Base-by-base conservation (phyloP, 305 asterid genomes). In the Salvia sclarea region DNA sequence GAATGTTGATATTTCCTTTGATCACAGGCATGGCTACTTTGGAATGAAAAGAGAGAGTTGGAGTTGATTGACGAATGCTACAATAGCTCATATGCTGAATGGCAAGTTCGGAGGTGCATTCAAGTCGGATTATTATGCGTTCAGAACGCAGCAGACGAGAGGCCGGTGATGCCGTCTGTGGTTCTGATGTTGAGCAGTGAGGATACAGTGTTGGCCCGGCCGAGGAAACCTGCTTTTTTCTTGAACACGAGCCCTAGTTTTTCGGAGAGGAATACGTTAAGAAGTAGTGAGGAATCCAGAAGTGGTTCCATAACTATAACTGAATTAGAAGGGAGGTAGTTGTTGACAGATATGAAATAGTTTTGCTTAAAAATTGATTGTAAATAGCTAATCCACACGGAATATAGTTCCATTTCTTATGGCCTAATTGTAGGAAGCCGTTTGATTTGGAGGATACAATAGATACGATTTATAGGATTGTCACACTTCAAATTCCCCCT, bases 11-110 rank as follows among this genome's bases (percentile, higher is more conserved):
- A n/a, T n/a, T n/a, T n/a, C n/a, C n/a, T n/a, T 3, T 6, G 33
- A 3, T 5, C 5, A 2, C 17, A 67, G 64, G 64, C 55, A 40
- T 67, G 63, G 55, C 11, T 64, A 12, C 64, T 67, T 5, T 41
- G 55, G 30, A 53, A 24, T 31, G 72, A 67, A 22, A 25, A 9
- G 3, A 9, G 72, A 24, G 71, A 22, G 5, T 9, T 54, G 28
- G 72, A 67, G 18, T 8, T 67, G 64, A 40, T 67, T 44, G 72
- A 67, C 14, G 44, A 25, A n/a, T 33, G 71, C 30, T 64, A 25
- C 20, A 11, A 33, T 1, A 18, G 0, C 8, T 49, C 70, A 1
- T 64, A 11, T 6, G 69, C 48, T 8, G 69, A 48, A 28, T 18
- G 8, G 8, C 56, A 62, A 62, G 68, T 47, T 2, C 33, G 49